phyloP scores from a whole-genome alignment of 139 green algal species.

The Coccomyxa sp. region DNA sequence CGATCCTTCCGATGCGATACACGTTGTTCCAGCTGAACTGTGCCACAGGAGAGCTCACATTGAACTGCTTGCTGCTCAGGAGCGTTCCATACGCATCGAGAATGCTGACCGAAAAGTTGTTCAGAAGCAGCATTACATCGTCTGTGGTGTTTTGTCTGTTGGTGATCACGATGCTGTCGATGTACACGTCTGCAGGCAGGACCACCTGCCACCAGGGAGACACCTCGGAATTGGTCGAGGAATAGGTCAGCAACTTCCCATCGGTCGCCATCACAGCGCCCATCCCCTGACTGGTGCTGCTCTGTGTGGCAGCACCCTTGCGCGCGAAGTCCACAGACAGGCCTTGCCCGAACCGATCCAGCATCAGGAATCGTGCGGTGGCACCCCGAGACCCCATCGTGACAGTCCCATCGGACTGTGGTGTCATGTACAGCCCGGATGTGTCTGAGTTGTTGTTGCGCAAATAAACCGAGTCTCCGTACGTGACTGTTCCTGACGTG shows the following conservation, averaged over 20 bases:
- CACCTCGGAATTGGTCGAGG: neutral
- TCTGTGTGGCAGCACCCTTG: neutral
- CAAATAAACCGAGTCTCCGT: neutral
- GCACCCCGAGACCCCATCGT: neutral
- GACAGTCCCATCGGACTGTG: neutral
- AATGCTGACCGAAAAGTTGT: neutral
- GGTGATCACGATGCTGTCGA: neutral
- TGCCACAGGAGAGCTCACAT: neutral
- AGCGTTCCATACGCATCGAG: neutral
- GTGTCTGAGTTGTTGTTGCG: neutral
- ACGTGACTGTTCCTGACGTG: neutral
- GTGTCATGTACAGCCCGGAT: neutral
- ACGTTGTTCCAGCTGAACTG: neutral
- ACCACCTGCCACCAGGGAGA: neutral
- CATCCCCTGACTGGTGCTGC: neutral
- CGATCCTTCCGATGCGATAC: neutral
- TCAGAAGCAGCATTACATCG: neutral
- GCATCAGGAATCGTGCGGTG: neutral
- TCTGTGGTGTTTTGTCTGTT: neutral
- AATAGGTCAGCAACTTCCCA: neutral
- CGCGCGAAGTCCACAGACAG: neutral
- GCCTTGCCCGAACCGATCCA: neutral
- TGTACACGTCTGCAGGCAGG: neutral
- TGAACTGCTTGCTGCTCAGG: neutral
- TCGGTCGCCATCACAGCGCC: neutral